Evolutionary conservation across 1,284 basidiomycete genomes (phyloP).

Genomic region (Xerocomus amazonicus): DNA sequence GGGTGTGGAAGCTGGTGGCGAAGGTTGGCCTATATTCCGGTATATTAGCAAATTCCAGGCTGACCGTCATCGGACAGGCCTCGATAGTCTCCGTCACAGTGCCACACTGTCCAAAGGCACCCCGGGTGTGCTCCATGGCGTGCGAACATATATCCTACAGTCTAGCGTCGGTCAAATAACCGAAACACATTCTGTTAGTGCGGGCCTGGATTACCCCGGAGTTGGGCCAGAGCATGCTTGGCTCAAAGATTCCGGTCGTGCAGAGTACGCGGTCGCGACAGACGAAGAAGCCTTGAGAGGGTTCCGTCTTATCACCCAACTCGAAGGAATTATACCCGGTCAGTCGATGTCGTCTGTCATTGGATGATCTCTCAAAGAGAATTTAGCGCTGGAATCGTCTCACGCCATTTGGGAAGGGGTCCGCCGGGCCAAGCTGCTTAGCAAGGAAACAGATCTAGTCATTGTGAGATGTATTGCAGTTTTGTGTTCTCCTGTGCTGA

Average conservation of each 20-base stretch:
- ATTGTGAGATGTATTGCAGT: constrained; percentile 58
- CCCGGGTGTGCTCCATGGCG: constrained; percentile 95
- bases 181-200: constrained; percentile 96
- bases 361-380: constrained; percentile 9
- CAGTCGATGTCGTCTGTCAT: constrained; percentile 22
- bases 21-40: constrained; percentile 61
- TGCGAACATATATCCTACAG: constrained; percentile 93
- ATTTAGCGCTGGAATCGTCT: constrained; percentile 84
- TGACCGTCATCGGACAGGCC: constrained; percentile 43
- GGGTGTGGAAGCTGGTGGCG: constrained; percentile 95
- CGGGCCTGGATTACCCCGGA: constrained; percentile 89
- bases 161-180: constrained; percentile 87
- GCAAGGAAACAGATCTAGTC: constrained; percentile 85
- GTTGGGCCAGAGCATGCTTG: constrained; percentile 98
- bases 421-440: constrained; percentile 79
- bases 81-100: constrained; percentile 83
- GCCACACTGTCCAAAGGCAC: constrained; percentile 89
- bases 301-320: constrained; percentile 87
- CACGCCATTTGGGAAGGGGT: constrained; percentile 96
- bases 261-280: constrained; percentile 90
- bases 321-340: constrained; percentile 98
- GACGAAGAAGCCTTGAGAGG: constrained; percentile 92
- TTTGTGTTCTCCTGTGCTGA: constrained; percentile 10
- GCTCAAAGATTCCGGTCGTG: constrained; percentile 91
- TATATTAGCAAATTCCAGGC: not conserved